Conservation (phyloP, 2,329 filamentous ascomycete species). For the Botrytis porri region DNA sequence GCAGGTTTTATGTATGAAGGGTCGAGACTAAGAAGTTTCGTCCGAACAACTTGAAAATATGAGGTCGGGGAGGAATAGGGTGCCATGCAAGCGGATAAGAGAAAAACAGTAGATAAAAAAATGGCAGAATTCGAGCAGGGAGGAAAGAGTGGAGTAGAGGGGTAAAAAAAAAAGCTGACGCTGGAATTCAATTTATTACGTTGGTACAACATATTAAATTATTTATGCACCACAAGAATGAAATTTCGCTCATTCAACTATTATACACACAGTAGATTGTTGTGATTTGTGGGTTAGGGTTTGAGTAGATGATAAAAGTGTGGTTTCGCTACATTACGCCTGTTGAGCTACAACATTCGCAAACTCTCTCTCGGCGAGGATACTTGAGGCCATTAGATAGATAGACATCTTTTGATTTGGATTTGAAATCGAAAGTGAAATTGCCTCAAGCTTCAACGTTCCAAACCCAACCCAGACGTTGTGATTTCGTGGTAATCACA, state of each 20-base stretch:
- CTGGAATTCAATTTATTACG: not conserved
- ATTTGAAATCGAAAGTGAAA: not conserved
- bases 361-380: not conserved
- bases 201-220: constrained; percentile 2
- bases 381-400: not conserved
- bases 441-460: not conserved
- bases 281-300: not conserved
- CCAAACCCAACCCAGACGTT: not conserved
- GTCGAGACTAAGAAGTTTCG: not conserved
- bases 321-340: not conserved
- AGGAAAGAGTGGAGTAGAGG: not conserved
- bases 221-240: not conserved
- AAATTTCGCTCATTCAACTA: not conserved
- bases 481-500: not conserved
- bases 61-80: not conserved
- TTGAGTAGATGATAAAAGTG: not conserved
- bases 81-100: not conserved
- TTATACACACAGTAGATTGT: not conserved
- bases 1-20: not conserved
- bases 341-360: not conserved
- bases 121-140: not conserved
- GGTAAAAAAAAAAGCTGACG: not conserved
- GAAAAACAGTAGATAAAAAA: not conserved
- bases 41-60: not conserved
- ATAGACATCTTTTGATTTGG: not conserved